Base-by-base conservation (phyloP, 2,329 filamentous ascomycete species). In the Trichoderma hamatum region DNA sequence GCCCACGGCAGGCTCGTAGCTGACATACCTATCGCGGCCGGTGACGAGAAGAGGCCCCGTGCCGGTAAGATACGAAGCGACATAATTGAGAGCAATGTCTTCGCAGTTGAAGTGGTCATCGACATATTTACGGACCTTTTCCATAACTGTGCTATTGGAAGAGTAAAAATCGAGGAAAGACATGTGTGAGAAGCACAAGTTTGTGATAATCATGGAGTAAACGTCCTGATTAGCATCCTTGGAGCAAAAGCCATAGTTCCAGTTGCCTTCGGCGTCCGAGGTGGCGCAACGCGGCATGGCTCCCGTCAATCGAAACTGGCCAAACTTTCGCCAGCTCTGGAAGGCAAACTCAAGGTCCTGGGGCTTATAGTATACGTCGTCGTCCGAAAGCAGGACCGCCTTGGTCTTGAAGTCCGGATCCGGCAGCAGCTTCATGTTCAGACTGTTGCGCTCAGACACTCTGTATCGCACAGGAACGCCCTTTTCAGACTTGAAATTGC, bases 71-170 rank as follows among this genome's bases (percentile, higher is more conserved):
- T 76, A 71, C 2, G 77, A 76, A 7, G 75, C 73, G 32, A 81
- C 72, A 46, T 76, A 81, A 72, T 82, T 82, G 63, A 82, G 69
- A 24, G 78, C 80, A 69, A 82, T 76, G 62, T 82, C 80, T 70
- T 82, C 80, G 74, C 80, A 82, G 72, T 82, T 81, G 74, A 79
- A 77, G 54, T 77, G 72, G 21, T 77, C 70, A 28, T 81, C 80
- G 16, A 82, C 79, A 67, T 80, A 79, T 1, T 76, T 72, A 3
- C 80, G 77, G 26, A 82, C 75, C 62, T 73, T 73, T 4, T 71
- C 73, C 70, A 77, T 74, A 51, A 72, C 64, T 1, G 73, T 73
- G n/a, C 78, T 76, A n/a, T 76, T 74, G 3, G 79, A 78, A 1
- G 75, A 80, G 72, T 81, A 81, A 66, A 77, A 80, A 63, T 81